Percentiles rank a stretch among this genome's conserved stretches.
These are phyloP conservation scores for Elongisporangium prolatum DNA, from an alignment of 352 stramenopile species.

Conservation along the genomic window DNA sequence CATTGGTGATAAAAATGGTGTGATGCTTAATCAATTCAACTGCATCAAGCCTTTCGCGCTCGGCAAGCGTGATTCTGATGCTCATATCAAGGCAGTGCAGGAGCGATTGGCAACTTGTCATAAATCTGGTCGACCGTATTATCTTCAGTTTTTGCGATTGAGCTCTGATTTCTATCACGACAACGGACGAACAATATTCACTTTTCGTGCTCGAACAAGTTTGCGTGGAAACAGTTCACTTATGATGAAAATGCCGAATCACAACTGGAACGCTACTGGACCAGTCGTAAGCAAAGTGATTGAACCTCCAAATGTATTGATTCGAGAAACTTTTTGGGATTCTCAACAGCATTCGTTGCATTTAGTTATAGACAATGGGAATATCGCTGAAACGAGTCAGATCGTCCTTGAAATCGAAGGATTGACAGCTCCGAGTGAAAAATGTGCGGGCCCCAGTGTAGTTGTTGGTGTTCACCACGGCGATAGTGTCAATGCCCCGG, in stretches of 20 bases:
- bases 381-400: slow-evolving; percentile 18
- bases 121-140: slow-evolving; percentile 30
- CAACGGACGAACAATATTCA: slow-evolving; percentile 34
- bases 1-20: slow-evolving; percentile 16
- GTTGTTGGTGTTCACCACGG: slow-evolving; percentile 24
- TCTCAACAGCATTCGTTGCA: slow-evolving; percentile 33
- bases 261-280: slow-evolving; percentile 32
- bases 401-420: slow-evolving; percentile 32
- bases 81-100: slow-evolving; percentile 26
- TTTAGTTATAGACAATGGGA: slow-evolving; percentile 27
- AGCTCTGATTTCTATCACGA: slow-evolving; percentile 55
- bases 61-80: slow-evolving; percentile 16
- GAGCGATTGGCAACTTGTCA: slow-evolving; percentile 23
- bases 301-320: slow-evolving; percentile 17
- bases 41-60: slow-evolving; percentile 48
- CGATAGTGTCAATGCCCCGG: slow-evolving; percentile 10
- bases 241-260: slow-evolving; percentile 38
- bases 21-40: slow-evolving; percentile 30
- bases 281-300: slow-evolving; percentile 17
- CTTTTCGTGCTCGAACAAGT: slow-evolving; percentile 23
- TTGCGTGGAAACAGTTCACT: slow-evolving; percentile 20
- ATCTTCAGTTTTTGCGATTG: slow-evolving; percentile 49
- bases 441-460: slow-evolving; percentile 40
- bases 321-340: slow-evolving; percentile 42
- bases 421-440: slow-evolving; percentile 6